Evolutionary conservation across 1,139 yeast species (phyloP).

Genomic region (Petasospora fabianii): DNA sequence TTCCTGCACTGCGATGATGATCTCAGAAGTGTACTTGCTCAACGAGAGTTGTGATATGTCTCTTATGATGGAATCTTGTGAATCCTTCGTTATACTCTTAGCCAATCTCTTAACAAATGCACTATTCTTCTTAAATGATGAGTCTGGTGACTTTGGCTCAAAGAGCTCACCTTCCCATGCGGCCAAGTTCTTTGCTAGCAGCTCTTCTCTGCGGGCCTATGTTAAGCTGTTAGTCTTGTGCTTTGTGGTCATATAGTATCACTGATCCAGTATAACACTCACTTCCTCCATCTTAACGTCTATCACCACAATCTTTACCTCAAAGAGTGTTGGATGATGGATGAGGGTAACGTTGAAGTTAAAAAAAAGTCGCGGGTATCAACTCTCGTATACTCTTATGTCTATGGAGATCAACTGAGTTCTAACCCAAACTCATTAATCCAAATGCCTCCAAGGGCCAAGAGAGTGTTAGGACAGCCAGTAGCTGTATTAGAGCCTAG

Average conservation of each 20-base stretch:
- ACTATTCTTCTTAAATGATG: conserved; percentile 80
- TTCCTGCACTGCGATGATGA: conserved; percentile 60
- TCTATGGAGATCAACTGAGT: too few relatives aligned
- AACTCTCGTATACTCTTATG: too few relatives aligned
- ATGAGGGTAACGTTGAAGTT: too few relatives aligned
- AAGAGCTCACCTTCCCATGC: conserved; percentile 38
- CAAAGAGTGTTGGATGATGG: too few relatives aligned
- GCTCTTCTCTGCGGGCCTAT: conserved; percentile 20
- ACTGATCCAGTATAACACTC: conserved; percentile 2
- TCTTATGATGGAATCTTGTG: conserved; percentile 43
- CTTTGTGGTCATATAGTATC: too few relatives aligned
- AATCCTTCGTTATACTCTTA: conserved; percentile 50
- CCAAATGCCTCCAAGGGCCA: too few relatives aligned
- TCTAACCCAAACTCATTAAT: too few relatives aligned
- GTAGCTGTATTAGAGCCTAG: too few relatives aligned
- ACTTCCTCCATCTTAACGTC: conserved; percentile 11
- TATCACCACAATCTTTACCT: too few relatives aligned
- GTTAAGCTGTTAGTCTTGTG: conserved; percentile 4
- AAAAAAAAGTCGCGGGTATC: too few relatives aligned
- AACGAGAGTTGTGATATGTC: conserved; percentile 64
- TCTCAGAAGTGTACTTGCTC: conserved; percentile 74
- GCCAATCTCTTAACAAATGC: conserved; percentile 74
- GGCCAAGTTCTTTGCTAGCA: conserved; percentile 29
- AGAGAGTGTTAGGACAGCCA: too few relatives aligned
- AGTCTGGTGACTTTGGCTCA: conserved; percentile 45